Percentiles rank a stretch among this genome's conserved stretches.
These are phyloP conservation scores for Cicer arietinum DNA, from an alignment of 306 rosid genomes.

Conservation along the genomic window DNA sequence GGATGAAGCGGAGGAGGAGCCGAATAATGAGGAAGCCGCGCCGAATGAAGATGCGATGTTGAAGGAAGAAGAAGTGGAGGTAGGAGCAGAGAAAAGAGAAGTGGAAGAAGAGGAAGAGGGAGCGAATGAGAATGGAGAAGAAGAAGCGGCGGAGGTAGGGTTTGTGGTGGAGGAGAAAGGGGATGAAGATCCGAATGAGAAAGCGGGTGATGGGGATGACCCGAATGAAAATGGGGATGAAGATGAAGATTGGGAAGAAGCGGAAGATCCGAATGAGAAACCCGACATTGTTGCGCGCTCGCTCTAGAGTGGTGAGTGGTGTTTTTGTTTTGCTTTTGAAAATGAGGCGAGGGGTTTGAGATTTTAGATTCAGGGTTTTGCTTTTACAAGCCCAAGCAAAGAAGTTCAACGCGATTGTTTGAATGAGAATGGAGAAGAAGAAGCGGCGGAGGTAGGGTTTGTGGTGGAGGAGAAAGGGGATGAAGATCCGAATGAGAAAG, in stretches of 20 bases:
- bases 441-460: constrained; percentile 54
- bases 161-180: constrained; percentile 41
- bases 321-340: constrained; percentile 11
- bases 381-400: no score
- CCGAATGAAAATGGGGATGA: constrained; percentile 43
- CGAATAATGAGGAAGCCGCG: constrained; percentile 17
- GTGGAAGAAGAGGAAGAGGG: constrained; percentile 43
- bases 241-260: constrained; percentile 40
- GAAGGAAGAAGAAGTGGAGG: constrained; percentile 34
- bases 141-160: constrained; percentile 53
- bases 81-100: constrained; percentile 19
- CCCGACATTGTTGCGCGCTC: constrained; percentile 61
- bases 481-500: constrained; percentile 34
- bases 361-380: no score
- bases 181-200: constrained; percentile 34
- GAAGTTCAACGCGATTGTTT: no score
- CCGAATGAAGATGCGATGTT: constrained; percentile 10
- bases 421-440: constrained; percentile 40
- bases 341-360: neutral
- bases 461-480: constrained; percentile 37
- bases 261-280: constrained; percentile 55
- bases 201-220: constrained; percentile 29
- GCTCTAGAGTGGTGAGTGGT: neutral
- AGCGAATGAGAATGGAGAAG: constrained; percentile 38
- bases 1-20: constrained; percentile 39